A percentile compares a stretch with the other conserved stretches of the same genome.
phyloP scores from a whole-genome alignment of 2,329 filamentous ascomycete genomes.

The Macrophomina phaseolina region DNA sequence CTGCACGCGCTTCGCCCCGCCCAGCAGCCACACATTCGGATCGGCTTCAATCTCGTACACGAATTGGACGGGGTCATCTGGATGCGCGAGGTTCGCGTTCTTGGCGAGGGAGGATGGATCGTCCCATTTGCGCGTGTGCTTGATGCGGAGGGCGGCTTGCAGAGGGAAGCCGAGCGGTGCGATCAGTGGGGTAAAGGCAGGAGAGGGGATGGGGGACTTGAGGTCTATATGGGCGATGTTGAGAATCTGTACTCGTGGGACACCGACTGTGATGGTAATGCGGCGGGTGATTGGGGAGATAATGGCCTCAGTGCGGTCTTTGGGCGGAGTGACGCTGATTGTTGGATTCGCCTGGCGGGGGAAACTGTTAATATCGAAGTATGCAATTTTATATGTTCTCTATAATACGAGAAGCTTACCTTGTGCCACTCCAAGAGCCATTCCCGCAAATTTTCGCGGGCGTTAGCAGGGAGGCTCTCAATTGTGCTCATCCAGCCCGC shows the following conservation, averaged over 20 bases:
- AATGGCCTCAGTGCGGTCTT: slow-evolving; percentile 37
- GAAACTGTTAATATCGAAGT: background rate
- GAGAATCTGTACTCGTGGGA: slow-evolving; percentile 81
- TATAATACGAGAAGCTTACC: slow-evolving; percentile 43
- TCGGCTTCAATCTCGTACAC: slow-evolving; percentile 80
- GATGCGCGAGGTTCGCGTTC: slow-evolving; percentile 36
- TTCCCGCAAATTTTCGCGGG: slow-evolving; percentile 50
- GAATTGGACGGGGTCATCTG: slow-evolving; percentile 68
- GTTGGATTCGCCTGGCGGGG: slow-evolving; percentile 35
- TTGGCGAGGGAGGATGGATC: slow-evolving; percentile 34
- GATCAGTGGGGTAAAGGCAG: slow-evolving; percentile 43
- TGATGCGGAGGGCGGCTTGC: slow-evolving; percentile 64
- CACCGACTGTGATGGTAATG: slow-evolving; percentile 87
- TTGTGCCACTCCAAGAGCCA: slow-evolving; percentile 66
- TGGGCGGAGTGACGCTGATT: slow-evolving; percentile 33
- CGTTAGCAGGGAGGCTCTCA: slow-evolving; percentile 54
- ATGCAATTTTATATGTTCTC: background rate
- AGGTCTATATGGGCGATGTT: slow-evolving; percentile 76
- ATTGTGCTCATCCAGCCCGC: slow-evolving; percentile 61
- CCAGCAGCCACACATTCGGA: slow-evolving; percentile 81
- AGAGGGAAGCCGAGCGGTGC: slow-evolving; percentile 69
- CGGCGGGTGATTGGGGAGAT: slow-evolving; percentile 54
- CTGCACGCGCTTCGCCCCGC: slow-evolving; percentile 78
- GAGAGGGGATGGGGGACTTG: slow-evolving; percentile 40
- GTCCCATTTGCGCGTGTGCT: slow-evolving; percentile 62